These are phyloP conservation scores for Neurospora sp. DNA, from an alignment of 2,329 filamentous ascomycete species.

Conservation along the genomic window DNA sequence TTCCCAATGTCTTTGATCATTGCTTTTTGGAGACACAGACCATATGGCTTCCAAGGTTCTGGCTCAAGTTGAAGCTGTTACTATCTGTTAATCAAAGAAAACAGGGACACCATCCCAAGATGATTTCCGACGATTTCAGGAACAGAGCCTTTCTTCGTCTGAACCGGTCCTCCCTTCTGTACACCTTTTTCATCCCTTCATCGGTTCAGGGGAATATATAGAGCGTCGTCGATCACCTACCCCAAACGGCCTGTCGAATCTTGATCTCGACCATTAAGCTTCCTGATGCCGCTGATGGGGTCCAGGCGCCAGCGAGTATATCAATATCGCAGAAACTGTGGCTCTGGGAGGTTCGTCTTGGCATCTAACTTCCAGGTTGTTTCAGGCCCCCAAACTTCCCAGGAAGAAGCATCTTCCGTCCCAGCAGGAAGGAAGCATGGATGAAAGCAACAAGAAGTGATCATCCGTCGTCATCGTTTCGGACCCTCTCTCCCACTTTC, in stretches of 20 bases:
- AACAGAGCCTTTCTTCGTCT: not conserved
- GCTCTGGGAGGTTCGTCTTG: not conserved
- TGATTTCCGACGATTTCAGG: not conserved
- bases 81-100: not conserved
- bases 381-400: not conserved
- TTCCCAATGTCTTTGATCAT: not conserved
- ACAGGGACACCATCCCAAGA: not conserved
- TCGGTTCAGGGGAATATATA: not conserved
- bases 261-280: not conserved
- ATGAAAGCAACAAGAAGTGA: not conserved
- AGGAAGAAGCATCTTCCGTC: not conserved
- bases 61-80: not conserved
- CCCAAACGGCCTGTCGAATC: not conserved
- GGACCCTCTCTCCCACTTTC: not conserved
- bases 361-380: not conserved
- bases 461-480: not conserved
- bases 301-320: not conserved
- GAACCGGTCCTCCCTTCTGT: not conserved
- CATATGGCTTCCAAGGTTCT: not conserved
- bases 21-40: not conserved
- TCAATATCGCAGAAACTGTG: not conserved
- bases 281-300: not conserved
- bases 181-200: not conserved
- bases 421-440: not conserved
- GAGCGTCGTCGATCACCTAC: not conserved